Evolutionary conservation across 805 yeast genomes (phyloP).

Genomic region (Tetrapisispora pingtungensis): DNA sequence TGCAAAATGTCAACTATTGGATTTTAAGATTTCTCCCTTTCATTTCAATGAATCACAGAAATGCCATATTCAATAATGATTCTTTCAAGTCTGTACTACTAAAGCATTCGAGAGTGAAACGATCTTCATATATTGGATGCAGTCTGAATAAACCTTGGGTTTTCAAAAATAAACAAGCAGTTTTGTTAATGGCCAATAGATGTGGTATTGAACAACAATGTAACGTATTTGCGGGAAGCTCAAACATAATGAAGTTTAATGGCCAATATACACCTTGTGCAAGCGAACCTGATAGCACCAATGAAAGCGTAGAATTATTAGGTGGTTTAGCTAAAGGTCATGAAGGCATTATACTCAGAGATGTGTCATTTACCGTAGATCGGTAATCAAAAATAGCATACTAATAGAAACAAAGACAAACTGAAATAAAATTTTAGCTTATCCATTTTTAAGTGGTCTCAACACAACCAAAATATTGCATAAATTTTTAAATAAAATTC

Average conservation of each 20-base stretch:
- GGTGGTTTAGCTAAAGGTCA: slow-evolving; percentile 54
- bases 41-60: slow-evolving; percentile 30
- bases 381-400: slow-evolving; percentile 5
- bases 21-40: slow-evolving; percentile 58
- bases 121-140: slow-evolving; percentile 17
- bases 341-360: slow-evolving; percentile 57
- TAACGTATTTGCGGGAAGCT: slow-evolving; percentile 54
- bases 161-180: slow-evolving; percentile 22
- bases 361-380: slow-evolving; percentile 35
- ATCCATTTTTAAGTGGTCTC: no score
- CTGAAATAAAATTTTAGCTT: not conserved
- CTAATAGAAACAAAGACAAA: no score
- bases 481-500: no score
- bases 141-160: slow-evolving; percentile 17
- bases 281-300: slow-evolving; percentile 31
- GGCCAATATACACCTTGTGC: slow-evolving; percentile 24
- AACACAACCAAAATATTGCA: no score
- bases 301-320: slow-evolving; percentile 41
- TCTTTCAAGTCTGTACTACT: slow-evolving; percentile 2
- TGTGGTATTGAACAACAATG: slow-evolving; percentile 61
- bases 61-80: slow-evolving; percentile 11
- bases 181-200: slow-evolving; percentile 56
- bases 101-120: not conserved
- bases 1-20: slow-evolving; percentile 61
- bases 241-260: slow-evolving; percentile 47